These are phyloP conservation scores for Leccinum subgranulosum DNA, from an alignment of 768 basidiomycete genomes.

Conservation along the genomic window DNA sequence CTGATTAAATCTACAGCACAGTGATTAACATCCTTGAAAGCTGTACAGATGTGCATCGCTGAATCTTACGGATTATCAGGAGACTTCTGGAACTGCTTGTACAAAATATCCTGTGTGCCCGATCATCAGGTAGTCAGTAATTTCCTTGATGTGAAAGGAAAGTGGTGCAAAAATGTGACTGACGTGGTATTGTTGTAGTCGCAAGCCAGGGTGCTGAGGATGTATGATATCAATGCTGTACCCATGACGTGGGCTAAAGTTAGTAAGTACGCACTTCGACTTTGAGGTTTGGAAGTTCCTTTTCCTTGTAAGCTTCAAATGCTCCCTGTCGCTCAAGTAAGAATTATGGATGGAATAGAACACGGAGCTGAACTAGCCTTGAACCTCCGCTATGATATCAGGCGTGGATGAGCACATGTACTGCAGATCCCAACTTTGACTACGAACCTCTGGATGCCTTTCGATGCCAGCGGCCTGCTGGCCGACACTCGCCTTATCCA, in stretches of 20 bases:
- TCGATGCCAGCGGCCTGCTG: constrained; percentile 84
- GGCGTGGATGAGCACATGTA: constrained; percentile 12
- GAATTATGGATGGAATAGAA: not conserved
- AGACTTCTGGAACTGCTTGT: constrained; percentile 95
- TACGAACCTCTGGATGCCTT: constrained; percentile 83
- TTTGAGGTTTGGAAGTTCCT: constrained; percentile 75
- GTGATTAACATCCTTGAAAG: not conserved
- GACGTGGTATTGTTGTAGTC: constrained; percentile 87
- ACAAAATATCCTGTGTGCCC: constrained; percentile 64
- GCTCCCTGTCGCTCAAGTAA: constrained; percentile 51
- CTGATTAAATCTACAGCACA: constrained; percentile 73
- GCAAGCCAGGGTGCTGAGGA: constrained; percentile 78
- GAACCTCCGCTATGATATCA: constrained; percentile 67
- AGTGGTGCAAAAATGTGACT: constrained; percentile 8
- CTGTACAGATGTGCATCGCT: constrained; percentile 2
- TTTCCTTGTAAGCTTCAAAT: constrained; percentile 88
- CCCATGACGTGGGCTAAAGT: not conserved
- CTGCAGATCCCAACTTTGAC: not conserved
- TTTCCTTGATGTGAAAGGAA: constrained; percentile 1
- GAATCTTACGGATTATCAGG: constrained; percentile 86
- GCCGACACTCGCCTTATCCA: constrained; percentile 89
- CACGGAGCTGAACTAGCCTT: constrained; percentile 48
- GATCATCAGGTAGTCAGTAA: constrained; percentile 4
- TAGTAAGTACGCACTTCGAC: constrained; percentile 56
- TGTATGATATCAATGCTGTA: constrained; percentile 10